These are phyloP conservation scores for Elongisporangium anandrum DNA, from an alignment of 352 stramenopile species.

Conservation along the genomic window DNA sequence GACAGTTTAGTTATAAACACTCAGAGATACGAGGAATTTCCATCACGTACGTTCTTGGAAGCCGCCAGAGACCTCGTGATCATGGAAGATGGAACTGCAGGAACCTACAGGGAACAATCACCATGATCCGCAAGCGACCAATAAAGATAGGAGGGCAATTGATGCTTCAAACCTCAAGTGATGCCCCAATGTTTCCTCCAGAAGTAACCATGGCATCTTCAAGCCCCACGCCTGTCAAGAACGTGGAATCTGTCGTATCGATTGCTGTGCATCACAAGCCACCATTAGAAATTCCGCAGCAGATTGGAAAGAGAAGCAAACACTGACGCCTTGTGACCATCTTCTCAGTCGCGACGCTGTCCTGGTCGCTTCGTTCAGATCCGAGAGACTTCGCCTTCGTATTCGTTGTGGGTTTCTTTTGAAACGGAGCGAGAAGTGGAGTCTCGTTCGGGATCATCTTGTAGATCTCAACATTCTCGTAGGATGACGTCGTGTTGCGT, in stretches of 20 bases:
- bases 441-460: conserved; percentile 74
- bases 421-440: conserved; percentile 48
- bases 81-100: conserved; percentile 45
- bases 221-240: conserved; percentile 69
- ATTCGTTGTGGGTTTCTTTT: conserved; percentile 20
- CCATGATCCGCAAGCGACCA: too few relatives aligned
- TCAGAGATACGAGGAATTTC: too few relatives aligned
- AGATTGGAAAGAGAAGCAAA: too few relatives aligned
- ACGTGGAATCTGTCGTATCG: conserved; percentile 64
- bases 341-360: background rate
- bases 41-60: conserved; percentile 14
- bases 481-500: conserved; percentile 27
- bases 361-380: background rate
- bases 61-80: conserved; percentile 45
- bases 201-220: conserved; percentile 42
- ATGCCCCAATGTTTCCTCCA: background rate
- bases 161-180: background rate
- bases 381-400: conserved; percentile 12
- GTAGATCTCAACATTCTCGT: conserved; percentile 80
- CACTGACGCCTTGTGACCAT: background rate
- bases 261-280: conserved; percentile 4
- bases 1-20: background rate
- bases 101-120: conserved; percentile 28
- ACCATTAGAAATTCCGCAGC: too few relatives aligned
- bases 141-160: too few relatives aligned